Base-by-base conservation (phyloP, 176 grass and related monocot species). In the Eragrostis nindensis region DNA sequence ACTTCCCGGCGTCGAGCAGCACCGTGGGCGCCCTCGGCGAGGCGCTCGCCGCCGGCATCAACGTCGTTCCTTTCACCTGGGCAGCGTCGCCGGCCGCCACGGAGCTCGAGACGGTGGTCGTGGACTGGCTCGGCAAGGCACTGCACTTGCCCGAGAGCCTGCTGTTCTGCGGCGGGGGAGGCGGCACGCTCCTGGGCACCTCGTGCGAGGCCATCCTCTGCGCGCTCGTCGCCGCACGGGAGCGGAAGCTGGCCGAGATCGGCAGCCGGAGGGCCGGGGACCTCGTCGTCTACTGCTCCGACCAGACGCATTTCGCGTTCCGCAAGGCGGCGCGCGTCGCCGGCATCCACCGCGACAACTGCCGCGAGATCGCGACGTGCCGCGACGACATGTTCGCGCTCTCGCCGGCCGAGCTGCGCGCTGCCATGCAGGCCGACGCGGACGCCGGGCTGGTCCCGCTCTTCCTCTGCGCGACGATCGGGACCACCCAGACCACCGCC, bases 221-320 rank as follows among this genome's bases (percentile, higher is more conserved):
- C 39, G 77, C 86, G 1, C 41, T 94, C 49, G 85, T 89, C 25
- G 86, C 86, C 19, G 92, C 86, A 1, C 71, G 89, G 42, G 88
- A 91, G 19, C 66, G 40, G 45, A 85, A 77, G 61, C 82, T 94
- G 6, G 54, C 68, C 5, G 79, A 88, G 70, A 49, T 89, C 12
- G 82, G 83, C 5, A 14, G 19, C 17, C 44, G 60, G 14, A 68
- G 76, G 27, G 74, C 89, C 22, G 61, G 45, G 0, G 80, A 91
- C 60, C 70, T 94, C 65, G 89, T 86, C 55, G 83, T 89, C 25
- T 94, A 94, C 80, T 79, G 74, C 63, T 94, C 92, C 49, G 89
- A 94, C 69, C 89, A 94, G 80, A 94, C 92, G 7, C 89, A 94
- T 49, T 88, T 86, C 52, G 76, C 86, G 1, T 50, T 91, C 49